Base-by-base conservation (phyloP, 495 filamentous ascomycete genomes). In the Entonaema liquescens region DNA sequence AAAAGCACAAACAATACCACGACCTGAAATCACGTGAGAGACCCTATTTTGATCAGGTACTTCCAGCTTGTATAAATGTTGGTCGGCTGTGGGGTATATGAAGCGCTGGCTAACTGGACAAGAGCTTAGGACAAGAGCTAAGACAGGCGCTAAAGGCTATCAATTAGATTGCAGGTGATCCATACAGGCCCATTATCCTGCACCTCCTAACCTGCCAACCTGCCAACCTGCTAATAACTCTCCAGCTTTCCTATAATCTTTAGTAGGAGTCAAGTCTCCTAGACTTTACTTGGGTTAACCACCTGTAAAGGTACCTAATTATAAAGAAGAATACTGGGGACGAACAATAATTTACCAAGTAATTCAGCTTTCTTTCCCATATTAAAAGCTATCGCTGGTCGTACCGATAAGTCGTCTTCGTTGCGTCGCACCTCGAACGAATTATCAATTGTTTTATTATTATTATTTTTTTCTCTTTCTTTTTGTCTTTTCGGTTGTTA, bases 91-190 rank as follows among this genome's bases (percentile, higher is more conserved):
- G 68, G 68, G 68, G 68, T 71, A 26, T 60, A 1, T 60, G 54
- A 65, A 42, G 57, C 57, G 49, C 62, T 70, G 62, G 56, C 55
- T 65, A 47, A 65, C 53, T 53, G 49, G 49, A 53, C 6, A 5
- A 29, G 25, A 53, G 19, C 42, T 47, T 21, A 47, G 8, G 44
- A 50, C 23, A 25, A 13, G 44, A 50, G 42, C 68, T 71, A 71
- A 71, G 59, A 70, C 55, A 62, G 36, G 68, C 57, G 25, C 68
- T 65, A 66, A 66, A 53, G 31, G 28, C 54, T 50, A 53, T 62
- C 63, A 65, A 60, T 72, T 60, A 72, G 70, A 72, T 72, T 72
- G 50, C 70, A 72, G 57, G 59, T 61, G 55, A 57, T 61, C 55
- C 67, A 59, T 50, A 54, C 55, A 56, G 31, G 47, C 50, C 57